phyloP scores from a whole-genome alignment of 257 asterid genomes.

The Eucommia ulmoides region DNA sequence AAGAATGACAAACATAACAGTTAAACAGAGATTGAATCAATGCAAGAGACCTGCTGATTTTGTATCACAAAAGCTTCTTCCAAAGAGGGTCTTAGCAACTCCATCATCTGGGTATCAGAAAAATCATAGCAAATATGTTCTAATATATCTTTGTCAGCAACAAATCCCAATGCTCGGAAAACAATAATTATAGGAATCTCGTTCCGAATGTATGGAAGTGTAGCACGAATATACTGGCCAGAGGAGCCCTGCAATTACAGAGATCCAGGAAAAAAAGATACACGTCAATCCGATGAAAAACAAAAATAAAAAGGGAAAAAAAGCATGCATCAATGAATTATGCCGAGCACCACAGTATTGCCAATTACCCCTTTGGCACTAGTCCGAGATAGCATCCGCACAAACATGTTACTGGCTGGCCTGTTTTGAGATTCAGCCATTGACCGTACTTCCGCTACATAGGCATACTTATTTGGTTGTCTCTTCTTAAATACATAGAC shows the following conservation, averaged over 20 bases:
- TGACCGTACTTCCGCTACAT: conserved; percentile 12
- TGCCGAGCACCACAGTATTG: neutral
- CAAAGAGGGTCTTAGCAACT: conserved; percentile 15
- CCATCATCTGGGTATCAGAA: conserved; percentile 17
- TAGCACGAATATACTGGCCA: conserved; percentile 17
- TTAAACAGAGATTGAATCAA: no score
- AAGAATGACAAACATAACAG: no score
- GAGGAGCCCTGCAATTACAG: conserved; percentile 12
- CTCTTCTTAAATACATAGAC: conserved; percentile 15
- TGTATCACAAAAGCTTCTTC: conserved; percentile 20
- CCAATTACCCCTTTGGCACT: conserved; percentile 12
- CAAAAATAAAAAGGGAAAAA: neutral
- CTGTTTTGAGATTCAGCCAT: conserved; percentile 10
- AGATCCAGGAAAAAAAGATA: neutral
- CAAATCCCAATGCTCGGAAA: conserved; percentile 17
- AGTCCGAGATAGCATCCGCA: conserved; percentile 15
- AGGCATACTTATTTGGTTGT: conserved; percentile 12
- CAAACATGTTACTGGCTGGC: conserved; percentile 14
- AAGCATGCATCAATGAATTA: neutral
- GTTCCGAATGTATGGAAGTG: conserved; percentile 16
- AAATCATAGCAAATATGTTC: conserved; percentile 19
- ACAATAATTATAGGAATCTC: conserved; percentile 15
- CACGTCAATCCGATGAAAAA: neutral
- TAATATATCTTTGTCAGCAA: conserved; percentile 16
- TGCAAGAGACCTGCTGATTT: conserved; percentile 22